A percentile compares a stretch with the other conserved stretches of the same genome.
phyloP scores from a whole-genome alignment of 1,284 basidiomycete genomes.

The Rhodotorula sp. region DNA sequence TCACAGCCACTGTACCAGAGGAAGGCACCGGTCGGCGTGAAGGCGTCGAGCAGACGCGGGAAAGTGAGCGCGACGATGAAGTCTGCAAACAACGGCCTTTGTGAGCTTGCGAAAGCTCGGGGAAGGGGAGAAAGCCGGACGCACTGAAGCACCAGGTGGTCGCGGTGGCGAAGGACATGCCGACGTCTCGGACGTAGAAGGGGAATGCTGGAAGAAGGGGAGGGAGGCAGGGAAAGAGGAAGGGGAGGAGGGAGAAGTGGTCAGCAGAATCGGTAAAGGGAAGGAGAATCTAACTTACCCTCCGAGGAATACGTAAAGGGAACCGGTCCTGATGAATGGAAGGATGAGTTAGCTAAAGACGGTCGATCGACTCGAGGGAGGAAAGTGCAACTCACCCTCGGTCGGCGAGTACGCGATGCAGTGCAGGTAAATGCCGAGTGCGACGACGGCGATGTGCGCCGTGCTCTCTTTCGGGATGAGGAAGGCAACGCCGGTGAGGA shows the following conservation, averaged over 20 bases:
- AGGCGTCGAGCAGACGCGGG: slow-evolving; percentile 43
- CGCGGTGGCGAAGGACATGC: slow-evolving; percentile 58
- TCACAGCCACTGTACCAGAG: slow-evolving; percentile 4
- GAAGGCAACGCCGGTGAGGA: slow-evolving; percentile 35
- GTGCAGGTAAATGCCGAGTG: slow-evolving; percentile 40
- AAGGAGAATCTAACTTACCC: background rate
- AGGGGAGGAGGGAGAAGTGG: background rate
- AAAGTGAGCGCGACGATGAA: slow-evolving; percentile 45
- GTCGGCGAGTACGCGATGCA: slow-evolving; percentile 48
- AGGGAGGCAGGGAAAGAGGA: too few relatives aligned
- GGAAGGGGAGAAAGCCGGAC: too few relatives aligned
- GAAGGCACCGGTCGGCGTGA: slow-evolving; percentile 35
- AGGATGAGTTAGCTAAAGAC: background rate
- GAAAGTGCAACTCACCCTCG: slow-evolving; percentile 23
- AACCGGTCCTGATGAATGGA: slow-evolving; percentile 47
- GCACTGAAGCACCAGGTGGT: slow-evolving; percentile 56
- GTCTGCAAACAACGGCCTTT: background rate
- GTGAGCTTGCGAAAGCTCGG: background rate
- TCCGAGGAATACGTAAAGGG: slow-evolving; percentile 46
- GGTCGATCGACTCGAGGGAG: too few relatives aligned
- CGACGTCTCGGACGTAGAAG: slow-evolving; percentile 47
- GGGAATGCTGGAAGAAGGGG: slow-evolving; percentile 49
- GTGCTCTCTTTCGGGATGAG: slow-evolving; percentile 16
- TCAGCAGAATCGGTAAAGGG: slow-evolving; percentile 43
- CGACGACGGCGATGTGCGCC: slow-evolving; percentile 21